A percentile compares a stretch with the other conserved stretches of the same genome.
phyloP scores from a whole-genome alignment of 257 asterid species.

The Euphrasia confusa region DNA sequence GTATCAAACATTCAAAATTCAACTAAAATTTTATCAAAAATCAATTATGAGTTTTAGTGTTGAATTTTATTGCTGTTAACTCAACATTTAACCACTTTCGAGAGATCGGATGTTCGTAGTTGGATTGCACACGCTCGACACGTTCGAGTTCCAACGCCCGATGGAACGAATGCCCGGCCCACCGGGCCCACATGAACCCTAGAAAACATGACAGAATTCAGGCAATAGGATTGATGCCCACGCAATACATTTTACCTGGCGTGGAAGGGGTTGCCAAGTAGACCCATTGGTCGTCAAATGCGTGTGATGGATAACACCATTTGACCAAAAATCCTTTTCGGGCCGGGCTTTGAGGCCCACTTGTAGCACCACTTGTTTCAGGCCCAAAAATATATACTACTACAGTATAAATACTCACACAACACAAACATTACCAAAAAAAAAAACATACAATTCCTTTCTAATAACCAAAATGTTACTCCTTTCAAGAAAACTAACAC shows the following conservation, averaged over 20 bases:
- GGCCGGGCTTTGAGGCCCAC: slow-evolving; percentile 10
- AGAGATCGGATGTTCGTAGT: no score
- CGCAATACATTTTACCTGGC: neutral
- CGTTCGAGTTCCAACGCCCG: no score
- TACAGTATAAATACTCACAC: neutral
- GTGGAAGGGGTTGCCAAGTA: slow-evolving; percentile 8
- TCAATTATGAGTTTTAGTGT: no score
- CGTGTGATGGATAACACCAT: slow-evolving; percentile 32
- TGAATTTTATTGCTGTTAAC: no score
- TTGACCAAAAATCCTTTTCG: slow-evolving; percentile 31
- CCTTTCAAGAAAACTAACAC: slow-evolving; percentile 34
- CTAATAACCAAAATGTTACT: slow-evolving; percentile 35
- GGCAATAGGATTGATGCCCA: neutral
- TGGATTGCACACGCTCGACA: no score
- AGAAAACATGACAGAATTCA: no score
- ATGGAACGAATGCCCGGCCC: no score
- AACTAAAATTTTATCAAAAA: no score
- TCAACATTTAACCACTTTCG: no score
- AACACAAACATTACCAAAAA: neutral
- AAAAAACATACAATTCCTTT: neutral
- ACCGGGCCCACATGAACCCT: no score
- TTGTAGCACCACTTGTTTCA: slow-evolving; percentile 32
- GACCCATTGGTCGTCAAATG: slow-evolving; percentile 3
- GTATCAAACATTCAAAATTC: no score
- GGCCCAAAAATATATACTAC: neutral